These are phyloP conservation scores for Suillus bovinus DNA, from an alignment of 768 basidiomycete genomes.

Conservation along the genomic window DNA sequence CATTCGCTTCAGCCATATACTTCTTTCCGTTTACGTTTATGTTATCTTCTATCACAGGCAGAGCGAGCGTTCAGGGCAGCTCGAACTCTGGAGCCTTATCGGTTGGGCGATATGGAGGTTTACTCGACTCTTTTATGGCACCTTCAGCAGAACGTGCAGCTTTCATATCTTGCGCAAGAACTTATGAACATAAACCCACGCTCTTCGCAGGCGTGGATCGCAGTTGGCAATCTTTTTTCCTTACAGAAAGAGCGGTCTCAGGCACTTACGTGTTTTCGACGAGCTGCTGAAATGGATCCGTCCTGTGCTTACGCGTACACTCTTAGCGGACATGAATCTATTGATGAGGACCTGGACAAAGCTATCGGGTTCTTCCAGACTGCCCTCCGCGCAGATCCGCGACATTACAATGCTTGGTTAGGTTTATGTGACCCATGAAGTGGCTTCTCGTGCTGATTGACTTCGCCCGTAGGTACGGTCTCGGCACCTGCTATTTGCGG, in stretches of 20 bases:
- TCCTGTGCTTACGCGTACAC: conserved; percentile 95
- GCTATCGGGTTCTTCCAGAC: conserved; percentile 91
- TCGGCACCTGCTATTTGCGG: conserved; percentile 94
- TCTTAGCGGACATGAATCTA: conserved; percentile 93
- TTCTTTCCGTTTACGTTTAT: conserved; percentile 18
- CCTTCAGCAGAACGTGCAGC: conserved; percentile 75
- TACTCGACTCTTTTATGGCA: conserved; percentile 98
- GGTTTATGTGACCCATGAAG: conserved; percentile 25
- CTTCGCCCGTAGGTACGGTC: conserved; percentile 79
- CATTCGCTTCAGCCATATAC: conserved; percentile 17
- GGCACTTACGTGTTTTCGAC: conserved; percentile 90
- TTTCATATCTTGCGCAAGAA: conserved; percentile 93
- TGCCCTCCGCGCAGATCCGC: conserved; percentile 86
- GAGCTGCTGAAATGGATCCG: conserved; percentile 88
- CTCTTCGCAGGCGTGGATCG: conserved; percentile 91
- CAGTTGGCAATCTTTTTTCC: conserved; percentile 94
- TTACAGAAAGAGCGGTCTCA: conserved; percentile 92
- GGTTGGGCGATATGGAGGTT: conserved; percentile 90
- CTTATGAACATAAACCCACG: conserved; percentile 82
- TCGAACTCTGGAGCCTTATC: conserved; percentile 85
- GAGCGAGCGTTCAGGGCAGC: conserved; percentile 86
- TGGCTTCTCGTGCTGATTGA: conserved; percentile 24
- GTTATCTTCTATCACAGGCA: conserved; percentile 54
- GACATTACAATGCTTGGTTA: conserved; percentile 98
- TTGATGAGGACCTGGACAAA: conserved; percentile 93